phyloP scores from a whole-genome alignment of 108 stramenopile species.

The Mediolabrus comicus region DNA sequence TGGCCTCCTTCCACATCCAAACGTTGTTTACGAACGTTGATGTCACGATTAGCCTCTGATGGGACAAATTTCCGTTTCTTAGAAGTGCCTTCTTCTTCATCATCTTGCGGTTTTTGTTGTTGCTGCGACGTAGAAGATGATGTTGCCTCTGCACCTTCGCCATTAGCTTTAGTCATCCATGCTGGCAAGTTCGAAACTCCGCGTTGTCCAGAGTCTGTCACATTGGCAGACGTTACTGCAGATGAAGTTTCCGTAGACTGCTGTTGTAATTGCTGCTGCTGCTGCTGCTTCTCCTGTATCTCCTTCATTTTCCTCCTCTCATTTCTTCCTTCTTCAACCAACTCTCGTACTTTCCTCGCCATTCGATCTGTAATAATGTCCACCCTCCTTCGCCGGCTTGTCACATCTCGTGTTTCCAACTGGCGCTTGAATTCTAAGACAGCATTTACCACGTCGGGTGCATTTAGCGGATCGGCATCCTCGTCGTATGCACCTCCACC shows the following conservation, averaged over 20 bases:
- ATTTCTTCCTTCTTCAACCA: conserved; percentile 48
- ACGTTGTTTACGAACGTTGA: conserved; percentile 40
- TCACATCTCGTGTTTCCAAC: conserved; percentile 46
- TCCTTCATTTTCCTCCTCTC: conserved; percentile 39
- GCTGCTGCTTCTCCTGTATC: background rate
- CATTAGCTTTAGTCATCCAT: conserved; percentile 71
- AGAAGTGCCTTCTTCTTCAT: conserved; percentile 7
- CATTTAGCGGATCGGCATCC: conserved; percentile 82
- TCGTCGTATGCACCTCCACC: conserved; percentile 68
- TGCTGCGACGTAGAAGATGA: conserved; percentile 12
- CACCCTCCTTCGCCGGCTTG: conserved; percentile 42
- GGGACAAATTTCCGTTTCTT: conserved; percentile 48
- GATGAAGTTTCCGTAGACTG: conserved; percentile 1
- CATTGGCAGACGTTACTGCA: conserved; percentile 10
- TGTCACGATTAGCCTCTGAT: conserved; percentile 49
- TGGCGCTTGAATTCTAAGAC: conserved; percentile 73
- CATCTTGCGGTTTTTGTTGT: conserved; percentile 30
- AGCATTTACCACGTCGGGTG: conserved; percentile 73
- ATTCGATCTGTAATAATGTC: conserved; percentile 54
- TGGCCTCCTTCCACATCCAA: conserved; percentile 33
- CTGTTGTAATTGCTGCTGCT: conserved; percentile 14
- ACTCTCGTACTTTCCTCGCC: conserved; percentile 54
- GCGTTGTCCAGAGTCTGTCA: conserved; percentile 44
- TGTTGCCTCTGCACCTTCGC: background rate
- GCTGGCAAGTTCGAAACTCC: conserved; percentile 81